Base-by-base conservation (phyloP, 208 protist species). In the Wallacemonas sp. region DNA sequence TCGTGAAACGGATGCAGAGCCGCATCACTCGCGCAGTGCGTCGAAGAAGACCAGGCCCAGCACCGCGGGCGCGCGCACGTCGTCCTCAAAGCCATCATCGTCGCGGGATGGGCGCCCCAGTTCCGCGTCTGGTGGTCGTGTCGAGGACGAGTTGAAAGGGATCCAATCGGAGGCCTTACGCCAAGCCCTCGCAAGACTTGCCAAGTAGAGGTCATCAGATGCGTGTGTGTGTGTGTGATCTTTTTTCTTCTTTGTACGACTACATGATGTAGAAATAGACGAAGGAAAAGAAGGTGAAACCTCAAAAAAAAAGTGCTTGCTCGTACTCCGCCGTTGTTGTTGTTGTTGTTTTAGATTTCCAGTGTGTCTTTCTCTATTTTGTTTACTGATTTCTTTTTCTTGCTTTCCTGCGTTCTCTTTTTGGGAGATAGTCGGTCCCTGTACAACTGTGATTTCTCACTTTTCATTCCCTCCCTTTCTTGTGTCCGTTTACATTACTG, bases 131-230 rank as follows among this genome's bases (percentile, higher is more conserved):
- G 52, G 30, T 26, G 30, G n/a, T 14, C 52, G 26, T 6, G 6
- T 43, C 14, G 52, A 58, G 52, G 30, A 58, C 0, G 52, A 58
- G n/a, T 29, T 58, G 32, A 58, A 38, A n/a, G 38, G 6, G 3
- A 30, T 58, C 6, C 52, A 58, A n/a, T 58, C 52, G 12, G 52
- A 58, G 4, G 52, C 52, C n/a, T 29, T 58, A 19, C 26, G 52
- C 3, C 52, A 58, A 24, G 52, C 52, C 3, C 52, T 58, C 5
- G 52, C 52, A 26, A 24, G 52, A 6, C 21, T 39, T 41, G 32
- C 47, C 6, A 55, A 30, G 23, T 55, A 30, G 14, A 41, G 36
- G 14, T 41, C 14, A 14, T 41, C 9, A 41, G 9, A 41, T n/a
- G n/a, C n/a, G n/a, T n/a, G n/a, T n/a, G n/a, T 49, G 44, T 49